Evolutionary conservation across 495 filamentous ascomycete species (phyloP), one percentile per base, ranked within the genome.

Genomic region (Trichoderma orchidacearum): DNA sequence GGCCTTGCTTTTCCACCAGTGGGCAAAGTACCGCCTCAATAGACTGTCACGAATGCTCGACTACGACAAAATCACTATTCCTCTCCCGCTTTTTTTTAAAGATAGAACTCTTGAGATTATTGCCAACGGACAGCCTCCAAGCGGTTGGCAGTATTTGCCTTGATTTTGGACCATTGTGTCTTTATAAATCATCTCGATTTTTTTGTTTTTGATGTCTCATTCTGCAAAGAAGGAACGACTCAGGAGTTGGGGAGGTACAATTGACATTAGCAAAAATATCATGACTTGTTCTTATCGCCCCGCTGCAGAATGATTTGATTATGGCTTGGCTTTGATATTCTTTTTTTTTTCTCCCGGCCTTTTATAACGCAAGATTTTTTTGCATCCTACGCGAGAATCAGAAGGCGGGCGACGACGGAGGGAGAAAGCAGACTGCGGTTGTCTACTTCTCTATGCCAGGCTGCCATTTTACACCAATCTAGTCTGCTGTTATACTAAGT

Each of bases 221-320:
- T 48, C 21, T 27, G 21, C 18, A 27, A 30, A 45, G 21, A 41
- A 51, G 23, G 17, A 15, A 54, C 51, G 25, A 29, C 54, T 60
- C 60, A 64, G 60, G 50, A 45, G 41, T 48, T 54, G n/a, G 32
- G 29, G 27, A 30, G 32, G 3, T 48, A 9, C 15, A 48, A 25
- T 48, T 48, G 41, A 28, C 5, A 4, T 25, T 48, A 25, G 41
- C 41, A 48, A 13, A n/a, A 48, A 48, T 48, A 48, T 48, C 34
- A 48, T 48, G 21, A 48, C 21, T 35, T 35, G 12, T 35, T 11
- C 32, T 34, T 11, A 13, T 35, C 32, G 0, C 8, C 11, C 32
- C 3, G n/a, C 32, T 35, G 3, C 3, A 35, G 32, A 11, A 35
- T n/a, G n/a, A n/a, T n/a, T n/a, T n/a, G n/a, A n/a, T n/a, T n/a